Percentiles rank a stretch among this genome's conserved stretches.
These are phyloP conservation scores for Crassisporium funariophilum DNA, from an alignment of 768 basidiomycete genomes.

Conservation along the genomic window DNA sequence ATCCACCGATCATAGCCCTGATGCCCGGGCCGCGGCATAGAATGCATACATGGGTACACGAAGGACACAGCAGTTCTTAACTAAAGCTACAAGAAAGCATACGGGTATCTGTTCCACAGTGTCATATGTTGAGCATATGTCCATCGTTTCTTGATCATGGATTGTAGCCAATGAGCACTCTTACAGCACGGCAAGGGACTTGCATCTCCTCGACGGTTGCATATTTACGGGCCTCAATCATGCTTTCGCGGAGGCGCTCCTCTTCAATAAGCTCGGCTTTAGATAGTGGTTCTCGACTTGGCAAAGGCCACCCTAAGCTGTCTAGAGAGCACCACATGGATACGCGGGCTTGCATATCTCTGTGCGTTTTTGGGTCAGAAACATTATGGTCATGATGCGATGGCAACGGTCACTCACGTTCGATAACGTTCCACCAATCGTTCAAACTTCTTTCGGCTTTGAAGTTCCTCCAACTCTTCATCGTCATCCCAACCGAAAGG, in stretches of 20 bases:
- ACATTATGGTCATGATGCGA: background rate
- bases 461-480: slow-evolving; percentile 57
- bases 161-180: slow-evolving; percentile 66
- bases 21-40: too few species aligned
- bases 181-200: slow-evolving; percentile 57
- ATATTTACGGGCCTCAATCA: slow-evolving; percentile 57
- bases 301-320: slow-evolving; percentile 59
- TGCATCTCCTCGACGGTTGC: slow-evolving; percentile 55
- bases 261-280: slow-evolving; percentile 74
- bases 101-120: too few species aligned
- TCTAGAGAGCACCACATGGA: slow-evolving; percentile 66
- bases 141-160: slow-evolving; percentile 23
- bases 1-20: too few species aligned
- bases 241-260: slow-evolving; percentile 58
- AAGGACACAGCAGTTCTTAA: slow-evolving; percentile 1
- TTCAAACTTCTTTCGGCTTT: slow-evolving; percentile 61
- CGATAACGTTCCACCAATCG: slow-evolving; percentile 57
- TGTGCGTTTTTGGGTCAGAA: slow-evolving; percentile 25
- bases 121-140: too few species aligned
- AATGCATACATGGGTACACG: background rate
- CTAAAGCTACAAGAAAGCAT: slow-evolving; percentile 4
- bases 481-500: slow-evolving; percentile 75
- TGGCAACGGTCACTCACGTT: slow-evolving; percentile 39
- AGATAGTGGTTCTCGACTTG: slow-evolving; percentile 60
- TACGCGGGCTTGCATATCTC: slow-evolving; percentile 68